phyloP scores from a whole-genome alignment of 352 stramenopile species.

The Thalassiosira delicatula region DNA sequence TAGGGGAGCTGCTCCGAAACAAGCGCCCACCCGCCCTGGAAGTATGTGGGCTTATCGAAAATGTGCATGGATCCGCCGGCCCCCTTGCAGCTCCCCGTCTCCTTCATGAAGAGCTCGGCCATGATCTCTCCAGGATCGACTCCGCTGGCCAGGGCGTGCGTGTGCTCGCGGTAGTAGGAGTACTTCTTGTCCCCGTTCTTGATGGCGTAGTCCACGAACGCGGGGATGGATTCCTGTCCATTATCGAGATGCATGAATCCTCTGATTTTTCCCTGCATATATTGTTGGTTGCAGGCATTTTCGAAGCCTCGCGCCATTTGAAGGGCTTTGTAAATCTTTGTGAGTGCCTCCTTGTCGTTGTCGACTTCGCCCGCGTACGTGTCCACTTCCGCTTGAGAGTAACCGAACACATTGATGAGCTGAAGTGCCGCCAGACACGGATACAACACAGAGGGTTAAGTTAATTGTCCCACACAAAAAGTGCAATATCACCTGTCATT shows the following conservation, averaged over 20 bases:
- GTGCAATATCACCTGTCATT: neutral
- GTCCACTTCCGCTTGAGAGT: slow-evolving; percentile 71
- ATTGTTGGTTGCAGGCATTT: slow-evolving; percentile 90
- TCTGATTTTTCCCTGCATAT: slow-evolving; percentile 88
- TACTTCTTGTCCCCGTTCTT: slow-evolving; percentile 88
- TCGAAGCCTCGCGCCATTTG: slow-evolving; percentile 87
- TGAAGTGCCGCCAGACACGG: too few relatives aligned
- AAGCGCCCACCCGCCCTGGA: slow-evolving; percentile 89
- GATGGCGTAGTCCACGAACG: slow-evolving; percentile 86
- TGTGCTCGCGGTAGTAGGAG: slow-evolving; percentile 90
- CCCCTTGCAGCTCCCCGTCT: slow-evolving; percentile 87
- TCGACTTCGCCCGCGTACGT: slow-evolving; percentile 75
- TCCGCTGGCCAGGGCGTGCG: slow-evolving; percentile 87
- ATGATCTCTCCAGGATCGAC: slow-evolving; percentile 87
- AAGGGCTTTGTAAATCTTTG: slow-evolving; percentile 88
- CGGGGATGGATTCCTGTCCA: slow-evolving; percentile 88
- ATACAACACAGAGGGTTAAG: too few relatives aligned
- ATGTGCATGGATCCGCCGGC: slow-evolving; percentile 91
- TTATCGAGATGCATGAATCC: slow-evolving; percentile 93
- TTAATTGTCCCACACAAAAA: too few relatives aligned
- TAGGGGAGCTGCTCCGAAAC: slow-evolving; percentile 89
- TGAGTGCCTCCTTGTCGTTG: slow-evolving; percentile 85
- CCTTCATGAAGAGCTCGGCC: slow-evolving; percentile 90
- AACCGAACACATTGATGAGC: slow-evolving; percentile 79
- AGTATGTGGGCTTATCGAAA: slow-evolving; percentile 87